Evolutionary conservation across 148 eudicot species (phyloP).

Genomic region (Camellia japonica): DNA sequence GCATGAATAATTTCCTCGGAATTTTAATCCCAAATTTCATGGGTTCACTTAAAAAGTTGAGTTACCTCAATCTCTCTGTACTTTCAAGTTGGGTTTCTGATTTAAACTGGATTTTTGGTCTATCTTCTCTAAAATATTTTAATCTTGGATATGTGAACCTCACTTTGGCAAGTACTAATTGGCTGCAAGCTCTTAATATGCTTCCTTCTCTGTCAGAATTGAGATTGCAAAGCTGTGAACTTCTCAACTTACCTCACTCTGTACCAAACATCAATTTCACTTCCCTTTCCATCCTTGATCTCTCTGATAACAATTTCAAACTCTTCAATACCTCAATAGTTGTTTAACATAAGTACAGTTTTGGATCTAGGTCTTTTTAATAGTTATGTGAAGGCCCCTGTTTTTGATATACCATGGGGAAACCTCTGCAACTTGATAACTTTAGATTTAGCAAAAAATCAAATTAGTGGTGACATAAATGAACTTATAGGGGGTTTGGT

Average conservation of each 20-base stretch:
- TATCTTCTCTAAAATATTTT: not conserved
- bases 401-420: not conserved
- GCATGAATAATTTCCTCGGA: too few relatives aligned
- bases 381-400: not conserved
- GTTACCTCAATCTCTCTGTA: too few relatives aligned
- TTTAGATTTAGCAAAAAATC: not conserved
- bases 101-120: conserved; percentile 11
- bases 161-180: not conserved
- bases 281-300: conserved; percentile 7
- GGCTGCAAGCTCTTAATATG: conserved; percentile 7
- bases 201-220: not conserved
- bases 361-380: not conserved
- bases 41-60: too few relatives aligned
- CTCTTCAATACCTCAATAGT: conserved; percentile 5
- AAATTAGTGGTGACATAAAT: not conserved
- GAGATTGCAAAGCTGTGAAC: too few relatives aligned
- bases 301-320: not conserved
- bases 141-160: not conserved
- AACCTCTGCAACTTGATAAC: not conserved
- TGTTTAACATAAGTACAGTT: conserved; percentile 2
- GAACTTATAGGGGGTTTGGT: not conserved
- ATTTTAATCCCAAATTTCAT: too few relatives aligned
- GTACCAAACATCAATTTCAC: not conserved
- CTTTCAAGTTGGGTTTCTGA: not conserved
- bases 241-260: too few relatives aligned